Evolutionary conservation across 1,284 basidiomycete species (phyloP).

Genomic region (Sporisorium scitamineum): DNA sequence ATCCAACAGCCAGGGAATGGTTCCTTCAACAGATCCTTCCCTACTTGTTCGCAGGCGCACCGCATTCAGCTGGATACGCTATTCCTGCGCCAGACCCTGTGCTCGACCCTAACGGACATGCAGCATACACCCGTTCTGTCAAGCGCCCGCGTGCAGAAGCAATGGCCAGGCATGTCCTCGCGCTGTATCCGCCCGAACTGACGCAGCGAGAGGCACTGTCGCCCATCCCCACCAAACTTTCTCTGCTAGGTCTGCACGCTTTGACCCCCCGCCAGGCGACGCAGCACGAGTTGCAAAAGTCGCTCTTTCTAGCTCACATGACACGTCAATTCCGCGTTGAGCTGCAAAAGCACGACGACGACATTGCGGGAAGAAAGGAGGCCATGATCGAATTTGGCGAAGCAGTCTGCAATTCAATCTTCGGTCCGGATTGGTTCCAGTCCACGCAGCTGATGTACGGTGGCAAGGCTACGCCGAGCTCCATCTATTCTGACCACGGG

Average conservation of each 20-base stretch:
- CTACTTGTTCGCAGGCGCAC: neutral
- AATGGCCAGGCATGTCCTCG: conserved; percentile 5
- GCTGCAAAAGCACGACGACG: conserved; percentile 26
- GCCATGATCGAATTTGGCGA: conserved; percentile 29
- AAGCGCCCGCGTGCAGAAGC: conserved; percentile 1
- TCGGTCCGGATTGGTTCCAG: conserved; percentile 16
- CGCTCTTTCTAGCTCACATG: conserved; percentile 7
- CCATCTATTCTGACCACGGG: conserved; percentile 5
- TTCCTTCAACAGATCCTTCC: neutral
- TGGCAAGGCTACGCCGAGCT: conserved; percentile 5
- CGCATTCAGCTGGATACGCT: neutral
- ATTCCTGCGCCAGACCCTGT: neutral
- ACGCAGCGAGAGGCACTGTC: conserved; percentile 5
- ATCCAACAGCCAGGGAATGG: neutral
- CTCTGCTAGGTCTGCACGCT: neutral
- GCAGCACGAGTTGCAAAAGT: neutral
- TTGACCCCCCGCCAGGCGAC: conserved; percentile 29
- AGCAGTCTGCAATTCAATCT: neutral
- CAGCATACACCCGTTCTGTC: neutral
- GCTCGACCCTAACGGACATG: neutral
- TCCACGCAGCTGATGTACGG: neutral
- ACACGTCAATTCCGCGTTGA: conserved; percentile 19
- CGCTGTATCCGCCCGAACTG: neutral
- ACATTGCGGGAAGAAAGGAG: conserved; percentile 20
- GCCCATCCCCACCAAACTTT: neutral